phyloP scores from a whole-genome alignment of 371 early-diverging fungal species.

The Mycotypha africana region DNA sequence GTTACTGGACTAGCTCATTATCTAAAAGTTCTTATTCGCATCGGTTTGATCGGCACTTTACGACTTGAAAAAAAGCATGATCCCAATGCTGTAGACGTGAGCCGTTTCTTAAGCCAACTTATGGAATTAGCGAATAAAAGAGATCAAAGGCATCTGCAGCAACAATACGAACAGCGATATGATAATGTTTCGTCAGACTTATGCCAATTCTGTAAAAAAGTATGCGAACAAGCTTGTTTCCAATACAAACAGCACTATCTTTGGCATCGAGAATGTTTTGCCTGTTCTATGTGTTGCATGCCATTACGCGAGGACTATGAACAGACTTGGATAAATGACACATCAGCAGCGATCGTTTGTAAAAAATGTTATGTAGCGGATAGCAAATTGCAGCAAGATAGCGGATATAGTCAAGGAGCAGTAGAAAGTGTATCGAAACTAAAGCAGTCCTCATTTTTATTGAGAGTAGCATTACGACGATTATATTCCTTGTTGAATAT shows the following conservation, averaged over 20 bases:
- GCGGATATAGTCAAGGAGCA: slow-evolving; percentile 34
- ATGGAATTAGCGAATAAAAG: slow-evolving; percentile 54
- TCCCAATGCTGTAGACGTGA: slow-evolving; percentile 37
- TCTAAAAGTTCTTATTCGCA: slow-evolving; percentile 85
- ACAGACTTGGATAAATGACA: slow-evolving; percentile 39
- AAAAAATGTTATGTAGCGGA: slow-evolving; percentile 31
- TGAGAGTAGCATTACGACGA: slow-evolving; percentile 79
- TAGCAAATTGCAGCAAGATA: too few species aligned
- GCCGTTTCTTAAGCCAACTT: slow-evolving; percentile 57
- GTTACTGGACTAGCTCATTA: slow-evolving; percentile 93
- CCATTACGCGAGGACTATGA: slow-evolving; percentile 49
- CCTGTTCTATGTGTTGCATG: slow-evolving; percentile 60
- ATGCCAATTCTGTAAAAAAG: slow-evolving; percentile 66
- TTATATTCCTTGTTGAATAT: slow-evolving; percentile 71
- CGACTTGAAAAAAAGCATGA: slow-evolving; percentile 57
- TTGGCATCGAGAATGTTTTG: slow-evolving; percentile 84
- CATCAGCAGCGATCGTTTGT: slow-evolving; percentile 43
- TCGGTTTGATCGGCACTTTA: slow-evolving; percentile 85
- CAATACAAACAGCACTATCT: slow-evolving; percentile 41
- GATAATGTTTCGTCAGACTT: slow-evolving; percentile 56
- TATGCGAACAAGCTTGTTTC: slow-evolving; percentile 85
- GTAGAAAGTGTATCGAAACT: slow-evolving; percentile 81
- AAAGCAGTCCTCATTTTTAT: slow-evolving; percentile 85
- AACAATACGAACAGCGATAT: slow-evolving; percentile 20
- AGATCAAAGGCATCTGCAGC: slow-evolving; percentile 8